Base-by-base conservation (phyloP, 2,329 filamentous ascomycete species). In the Balansia obtecta region DNA sequence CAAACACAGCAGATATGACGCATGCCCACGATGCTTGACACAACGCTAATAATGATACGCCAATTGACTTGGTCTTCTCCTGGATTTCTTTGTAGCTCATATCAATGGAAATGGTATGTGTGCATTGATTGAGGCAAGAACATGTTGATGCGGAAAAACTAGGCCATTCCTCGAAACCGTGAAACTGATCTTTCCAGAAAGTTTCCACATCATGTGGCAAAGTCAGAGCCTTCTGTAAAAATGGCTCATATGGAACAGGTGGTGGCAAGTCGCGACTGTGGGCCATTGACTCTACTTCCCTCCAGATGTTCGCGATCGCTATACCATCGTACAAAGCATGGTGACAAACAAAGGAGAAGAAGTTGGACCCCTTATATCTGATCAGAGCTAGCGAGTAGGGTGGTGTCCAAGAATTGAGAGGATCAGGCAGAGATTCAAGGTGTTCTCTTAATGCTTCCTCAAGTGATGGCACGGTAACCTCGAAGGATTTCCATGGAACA, bases 321-420 rank as follows among this genome's bases (percentile, higher is more conserved):
- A 85, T 80, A 0, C 85, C 90, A 65, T 96, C 90, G 58, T 95
- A 95, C 0, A 95, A 70, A 2, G 88, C 86, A 66, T 96, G 90
- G 58, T 95, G 89, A 57, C 71, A 82, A 38, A 72, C 64, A 46
- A 75, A 75, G 0, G 70, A 82, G 1, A 74, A 58, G 42, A 72
- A 73, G 0, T 52, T 47, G 0, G 54, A 60, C 0, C 57, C 61
- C 6, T 58, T 57, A 1, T 64, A 57, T 10, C 56, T 55, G 20
- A 79, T 64, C 0, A 72, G 48, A 0, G 69, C 72, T 46, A 75
- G 66, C 4, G 70, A 75, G 11, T 73, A 63, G 1, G 71, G 76
- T 9, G 71, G 74, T 3, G 55, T 61, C 13, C 65, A 61, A 0
- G 71, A 72, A 45, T 79, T 69, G 5, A 80, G 52, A 0, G 66